Evolutionary conservation across 2,329 filamentous ascomycete species (phyloP), one percentile per base, ranked within the genome.

Genomic region (Pseudogymnoascus sp.): DNA sequence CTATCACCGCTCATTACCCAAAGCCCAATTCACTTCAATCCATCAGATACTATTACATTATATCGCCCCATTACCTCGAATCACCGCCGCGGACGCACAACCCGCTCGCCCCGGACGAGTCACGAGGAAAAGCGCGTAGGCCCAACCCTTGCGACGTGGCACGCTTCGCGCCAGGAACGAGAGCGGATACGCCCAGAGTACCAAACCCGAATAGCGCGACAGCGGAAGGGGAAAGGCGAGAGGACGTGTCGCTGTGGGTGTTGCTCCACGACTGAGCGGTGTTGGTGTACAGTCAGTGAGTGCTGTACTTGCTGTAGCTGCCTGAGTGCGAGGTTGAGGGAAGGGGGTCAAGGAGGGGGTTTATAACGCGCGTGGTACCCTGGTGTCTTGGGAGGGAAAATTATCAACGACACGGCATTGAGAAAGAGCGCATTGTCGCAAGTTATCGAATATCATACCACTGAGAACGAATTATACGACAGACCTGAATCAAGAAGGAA

Each of bases 171-270:
- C 45, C 45, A 18, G 45, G 45, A 31, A 52, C 45, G n/a, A 27
- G 21, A 1, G 2, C 40, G 1, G 9, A 42, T 21, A 42, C 21
- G 21, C 21, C 21, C 21, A 21, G 21, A 21, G 21, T 21, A 21
- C 21, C 21, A 21, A 21, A 13, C 10, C 5, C 25, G 4, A 5
- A 31, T 52, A 15, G 45, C 45, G 45, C 45, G 27, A 8, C 25
- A 13, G 7, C 5, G 45, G 31, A 10, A 12, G 25, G 45, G 13
- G 42, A 13, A 29, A 12, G 25, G 9, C 0, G 6, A 15, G 25
- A 52, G 45, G 45, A 52, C 45, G 45, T 52, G 45, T 52, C 45
- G 45, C 45, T 52, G 45, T 52, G 45, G 45, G 27, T 52, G 45
- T 52, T 52, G 45, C 27, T 10, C 45, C 45, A 52, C 45, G 45